These are phyloP conservation scores for Calonectria pteridis DNA, from an alignment of 2,329 filamentous ascomycete genomes.

Conservation along the genomic window DNA sequence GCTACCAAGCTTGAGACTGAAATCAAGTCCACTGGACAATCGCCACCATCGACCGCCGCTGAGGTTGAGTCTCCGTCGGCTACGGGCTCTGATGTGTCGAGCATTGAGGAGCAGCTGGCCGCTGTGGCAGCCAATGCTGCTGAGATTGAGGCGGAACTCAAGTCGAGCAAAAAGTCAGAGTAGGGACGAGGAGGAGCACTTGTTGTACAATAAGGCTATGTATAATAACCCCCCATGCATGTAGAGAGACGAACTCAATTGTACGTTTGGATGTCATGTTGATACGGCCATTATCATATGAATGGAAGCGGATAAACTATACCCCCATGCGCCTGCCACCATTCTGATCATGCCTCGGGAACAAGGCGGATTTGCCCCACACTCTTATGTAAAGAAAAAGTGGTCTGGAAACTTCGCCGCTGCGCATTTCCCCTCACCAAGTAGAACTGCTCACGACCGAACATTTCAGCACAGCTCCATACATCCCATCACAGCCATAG, in stretches of 20 bases:
- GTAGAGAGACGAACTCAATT: constrained; percentile 27
- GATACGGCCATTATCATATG: background rate
- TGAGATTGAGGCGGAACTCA: constrained; percentile 40
- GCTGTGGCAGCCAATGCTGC: constrained; percentile 32
- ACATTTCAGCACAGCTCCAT: constrained; percentile 59
- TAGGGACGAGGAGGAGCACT: constrained; percentile 29
- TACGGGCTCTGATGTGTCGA: constrained; percentile 23
- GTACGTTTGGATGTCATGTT: background rate
- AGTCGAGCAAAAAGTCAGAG: constrained; percentile 36
- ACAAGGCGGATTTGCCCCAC: constrained; percentile 12
- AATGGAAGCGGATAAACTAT: constrained; percentile 24
- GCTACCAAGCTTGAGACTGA: constrained; percentile 23
- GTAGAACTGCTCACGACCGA: constrained; percentile 53
- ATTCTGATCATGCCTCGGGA: constrained; percentile 1
- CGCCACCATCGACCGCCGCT: background rate
- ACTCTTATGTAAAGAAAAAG: constrained; percentile 21
- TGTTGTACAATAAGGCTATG: constrained; percentile 36
- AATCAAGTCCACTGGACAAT: background rate
- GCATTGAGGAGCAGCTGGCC: constrained; percentile 38
- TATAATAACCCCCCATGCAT: constrained; percentile 38
- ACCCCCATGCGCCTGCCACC: background rate
- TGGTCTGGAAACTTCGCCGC: constrained; percentile 32
- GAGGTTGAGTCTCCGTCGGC: constrained; percentile 5
- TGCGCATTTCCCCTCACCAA: constrained; percentile 52
- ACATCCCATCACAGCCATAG: constrained; percentile 40